Conservation (phyloP, 2,329 filamentous ascomycete genomes). For the Conoideocrella luteorostrata region DNA sequence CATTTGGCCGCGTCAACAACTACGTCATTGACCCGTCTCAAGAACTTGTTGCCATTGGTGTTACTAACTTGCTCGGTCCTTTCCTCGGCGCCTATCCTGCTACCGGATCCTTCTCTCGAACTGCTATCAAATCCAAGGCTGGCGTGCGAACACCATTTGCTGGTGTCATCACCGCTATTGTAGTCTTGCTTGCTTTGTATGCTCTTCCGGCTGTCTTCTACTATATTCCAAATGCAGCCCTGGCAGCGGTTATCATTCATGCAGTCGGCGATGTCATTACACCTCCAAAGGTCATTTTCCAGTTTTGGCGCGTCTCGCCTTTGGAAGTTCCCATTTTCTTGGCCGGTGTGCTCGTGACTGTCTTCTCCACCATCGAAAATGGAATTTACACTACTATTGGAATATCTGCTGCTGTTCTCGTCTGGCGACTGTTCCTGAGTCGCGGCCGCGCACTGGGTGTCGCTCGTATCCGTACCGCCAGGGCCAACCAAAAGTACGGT, state of each 20-base stretch:
- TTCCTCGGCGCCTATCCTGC: slow-evolving; percentile 80
- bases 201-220: slow-evolving; percentile 78
- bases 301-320: slow-evolving; percentile 82
- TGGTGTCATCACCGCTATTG: slow-evolving; percentile 74
- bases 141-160: slow-evolving; percentile 82
- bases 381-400: slow-evolving; percentile 78
- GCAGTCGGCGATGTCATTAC: slow-evolving; percentile 83
- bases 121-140: slow-evolving; percentile 90
- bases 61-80: slow-evolving; percentile 67
- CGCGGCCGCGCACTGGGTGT: slow-evolving; percentile 72
- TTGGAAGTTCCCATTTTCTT: slow-evolving; percentile 82
- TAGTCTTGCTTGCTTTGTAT: slow-evolving; percentile 80
- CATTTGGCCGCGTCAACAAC: slow-evolving; percentile 74
- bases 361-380: slow-evolving; percentile 77
- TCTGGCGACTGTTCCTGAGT: slow-evolving; percentile 74
- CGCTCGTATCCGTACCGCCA: slow-evolving; percentile 77
- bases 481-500: slow-evolving; percentile 40
- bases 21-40: slow-evolving; percentile 76
- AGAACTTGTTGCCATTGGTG: slow-evolving; percentile 70
- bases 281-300: slow-evolving; percentile 73
- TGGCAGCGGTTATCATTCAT: slow-evolving; percentile 84
- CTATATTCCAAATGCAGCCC: slow-evolving; percentile 72
- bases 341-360: slow-evolving; percentile 72
- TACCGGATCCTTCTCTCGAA: slow-evolving; percentile 85
- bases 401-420: slow-evolving; percentile 61